Base-by-base conservation (phyloP, 164 flowering plant species). In the Chimonanthus praecox region DNA sequence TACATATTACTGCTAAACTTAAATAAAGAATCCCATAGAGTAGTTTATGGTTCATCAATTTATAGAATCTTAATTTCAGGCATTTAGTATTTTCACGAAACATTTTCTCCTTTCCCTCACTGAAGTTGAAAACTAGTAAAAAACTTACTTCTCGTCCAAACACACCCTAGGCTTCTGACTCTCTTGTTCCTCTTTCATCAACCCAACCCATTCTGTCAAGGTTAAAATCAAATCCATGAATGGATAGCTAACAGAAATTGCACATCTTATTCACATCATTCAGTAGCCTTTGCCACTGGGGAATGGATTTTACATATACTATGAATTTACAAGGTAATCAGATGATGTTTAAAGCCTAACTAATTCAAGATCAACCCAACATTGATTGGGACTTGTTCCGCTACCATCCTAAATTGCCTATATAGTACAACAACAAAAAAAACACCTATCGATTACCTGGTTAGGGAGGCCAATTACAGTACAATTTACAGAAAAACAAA, bases 401-500 rank as follows among this genome's bases (percentile, higher is more conserved):
- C 69, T 44, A 54, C 68, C 8, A 16, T 49, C 44, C 45, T 45
- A 10, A 9, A 61, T 13, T 20, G 60, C 44, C 3, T 50, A 49
- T 16, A 10, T 13, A 16, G 13, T 18, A 6, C 9, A 2, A 20
- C 21, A 20, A 20, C 0, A 51, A 16, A 15, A 13, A 65, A 48
- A 47, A 48, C 21, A 68, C n/a, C 51, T 45, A 47, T 3, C 46
- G 50, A 47, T 9, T 33, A 33, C 33, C 33, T 33, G 33, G 1
- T 33, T 33, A 33, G 3, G 7, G 9, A 15, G 4, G 7, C 49
- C 47, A 11, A 6, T 61, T 21, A 58, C 66, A 47, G 46, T 47
- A 33, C 58, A 54, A 77, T 78, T 58, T 73, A 79, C 81, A 79
- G 49, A 44, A 47, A 67, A 13, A 3, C 47, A 65, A 48, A 69